Base-by-base conservation (phyloP, 805 yeast genomes). In the Pichia cephalocereana region DNA sequence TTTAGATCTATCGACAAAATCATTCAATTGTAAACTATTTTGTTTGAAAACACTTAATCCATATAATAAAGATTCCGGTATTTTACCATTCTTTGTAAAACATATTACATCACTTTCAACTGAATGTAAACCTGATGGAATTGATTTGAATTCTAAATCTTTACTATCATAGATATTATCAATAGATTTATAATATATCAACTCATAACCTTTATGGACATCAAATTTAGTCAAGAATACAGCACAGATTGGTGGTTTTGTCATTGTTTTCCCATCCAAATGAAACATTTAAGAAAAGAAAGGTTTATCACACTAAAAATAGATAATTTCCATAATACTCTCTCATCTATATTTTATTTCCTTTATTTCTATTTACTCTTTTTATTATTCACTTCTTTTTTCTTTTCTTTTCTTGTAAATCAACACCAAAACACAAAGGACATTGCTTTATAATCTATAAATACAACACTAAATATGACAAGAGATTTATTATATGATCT, bases 101-200 rank as follows among this genome's bases (percentile, higher is more conserved):
- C 76, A 74, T 1, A 82, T 69, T 2, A 76, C 74, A 57, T 83
- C 89, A 14, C 56, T 48, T 19, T 62, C 60, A 3, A 69, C 68
- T 14, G 75, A 70, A 57, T 83, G 89, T 2, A 81, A 66, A 1
- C 90, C 88, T 0, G 86, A 79, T 0, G 89, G 89, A 41, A 83
- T 63, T n/a, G 81, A 69, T 53, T 79, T 76, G 63, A 73, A 82
- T 61, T 83, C 89, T 4, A 82, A 57, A 12, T 74, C 73, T 31
- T 69, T 62, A 27, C 77, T 56, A 0, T 69, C 52, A 15, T 59
- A 56, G 11, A 53, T 30, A 4, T 60, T 57, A 40, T 63, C 65
- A 8, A 58, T 44, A 1, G 61, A 58, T 40, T 63, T 57, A 50
- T 66, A 62, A 80, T 80, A 75, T 46, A 66, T 69, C 37, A 75